phyloP scores from a whole-genome alignment of 2,329 filamentous ascomycete genomes.

The Scleromitrula shiraiana region DNA sequence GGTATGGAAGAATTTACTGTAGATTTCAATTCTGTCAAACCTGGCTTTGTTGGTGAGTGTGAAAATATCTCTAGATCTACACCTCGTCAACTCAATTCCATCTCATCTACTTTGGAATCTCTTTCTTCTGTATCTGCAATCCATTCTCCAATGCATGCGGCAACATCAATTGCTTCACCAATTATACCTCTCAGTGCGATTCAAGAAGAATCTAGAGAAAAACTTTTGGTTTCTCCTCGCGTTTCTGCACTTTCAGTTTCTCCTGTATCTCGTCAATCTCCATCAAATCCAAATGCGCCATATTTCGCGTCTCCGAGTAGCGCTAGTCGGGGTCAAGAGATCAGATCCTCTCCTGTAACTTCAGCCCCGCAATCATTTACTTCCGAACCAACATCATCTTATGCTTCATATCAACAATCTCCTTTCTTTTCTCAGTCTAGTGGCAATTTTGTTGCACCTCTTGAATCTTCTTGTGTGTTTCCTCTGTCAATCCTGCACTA shows the following conservation, averaged over 20 bases:
- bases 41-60: slow-evolving; percentile 39
- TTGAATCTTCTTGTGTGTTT: slow-evolving; percentile 47
- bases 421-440: slow-evolving; percentile 46
- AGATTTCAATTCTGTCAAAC: slow-evolving; percentile 33
- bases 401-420: slow-evolving; percentile 28
- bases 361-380: slow-evolving; percentile 12
- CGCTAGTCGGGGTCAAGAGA: slow-evolving; percentile 18
- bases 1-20: slow-evolving; percentile 32
- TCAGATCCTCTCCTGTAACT: slow-evolving; percentile 18
- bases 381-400: slow-evolving; percentile 16
- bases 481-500: slow-evolving; percentile 30
- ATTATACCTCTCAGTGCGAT: slow-evolving; percentile 21
- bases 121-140: slow-evolving; percentile 26
- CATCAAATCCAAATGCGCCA: slow-evolving; percentile 20
- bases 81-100: slow-evolving; percentile 20
- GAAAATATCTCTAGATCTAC: slow-evolving; percentile 31
- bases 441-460: slow-evolving; percentile 44
- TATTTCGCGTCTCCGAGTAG: slow-evolving; percentile 19
- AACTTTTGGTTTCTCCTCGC: slow-evolving; percentile 30
- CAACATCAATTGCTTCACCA: slow-evolving; percentile 24
- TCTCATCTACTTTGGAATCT: slow-evolving; percentile 19
- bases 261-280: slow-evolving; percentile 24
- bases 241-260: slow-evolving; percentile 30
- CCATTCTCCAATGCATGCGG: slow-evolving; percentile 18
- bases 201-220: slow-evolving; percentile 17